Conservation (phyloP, 257 asterid genomes). For the Echites panduratus region DNA sequence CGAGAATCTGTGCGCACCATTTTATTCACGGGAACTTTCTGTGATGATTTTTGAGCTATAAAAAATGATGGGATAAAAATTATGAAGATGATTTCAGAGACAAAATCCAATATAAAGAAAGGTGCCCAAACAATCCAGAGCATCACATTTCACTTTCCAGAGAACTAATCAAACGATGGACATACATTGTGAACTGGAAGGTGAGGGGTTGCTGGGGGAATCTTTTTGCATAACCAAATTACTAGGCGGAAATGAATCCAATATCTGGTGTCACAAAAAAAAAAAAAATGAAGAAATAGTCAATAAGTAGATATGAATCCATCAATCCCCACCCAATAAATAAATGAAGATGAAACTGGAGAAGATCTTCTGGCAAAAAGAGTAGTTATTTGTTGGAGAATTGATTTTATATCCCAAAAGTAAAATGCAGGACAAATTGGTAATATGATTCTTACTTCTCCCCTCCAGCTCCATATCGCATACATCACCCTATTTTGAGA, state of each 20-base stretch:
- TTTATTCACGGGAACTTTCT: conserved; percentile 77
- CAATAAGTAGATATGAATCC: conserved; percentile 11
- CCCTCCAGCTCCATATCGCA: neutral
- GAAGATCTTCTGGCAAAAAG: neutral
- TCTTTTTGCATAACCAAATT: conserved; percentile 37
- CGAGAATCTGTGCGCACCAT: conserved; percentile 87
- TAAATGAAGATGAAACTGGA: neutral
- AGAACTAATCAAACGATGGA: conserved; percentile 14
- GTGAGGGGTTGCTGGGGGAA: conserved; percentile 40
- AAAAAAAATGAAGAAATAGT: conserved; percentile 15
- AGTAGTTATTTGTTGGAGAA: neutral
- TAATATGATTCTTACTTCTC: neutral
- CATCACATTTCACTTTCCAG: conserved; percentile 12
- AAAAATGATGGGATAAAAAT: conserved; percentile 13
- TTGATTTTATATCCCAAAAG: neutral
- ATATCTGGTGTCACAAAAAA: conserved; percentile 39
- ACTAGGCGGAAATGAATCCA: conserved; percentile 45
- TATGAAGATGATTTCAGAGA: conserved; percentile 5
- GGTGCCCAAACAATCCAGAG: conserved; percentile 1
- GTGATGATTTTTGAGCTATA: conserved; percentile 64
- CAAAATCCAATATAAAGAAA: neutral
- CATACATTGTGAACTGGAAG: conserved; percentile 38
- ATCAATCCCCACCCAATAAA: conserved; percentile 7
- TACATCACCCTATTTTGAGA: neutral
- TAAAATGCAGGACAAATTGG: conserved; percentile 2